Evolutionary conservation across 2,329 filamentous ascomycete species (phyloP), one percentile per base, ranked within the genome.

Genomic region (Pyrenophora teres): DNA sequence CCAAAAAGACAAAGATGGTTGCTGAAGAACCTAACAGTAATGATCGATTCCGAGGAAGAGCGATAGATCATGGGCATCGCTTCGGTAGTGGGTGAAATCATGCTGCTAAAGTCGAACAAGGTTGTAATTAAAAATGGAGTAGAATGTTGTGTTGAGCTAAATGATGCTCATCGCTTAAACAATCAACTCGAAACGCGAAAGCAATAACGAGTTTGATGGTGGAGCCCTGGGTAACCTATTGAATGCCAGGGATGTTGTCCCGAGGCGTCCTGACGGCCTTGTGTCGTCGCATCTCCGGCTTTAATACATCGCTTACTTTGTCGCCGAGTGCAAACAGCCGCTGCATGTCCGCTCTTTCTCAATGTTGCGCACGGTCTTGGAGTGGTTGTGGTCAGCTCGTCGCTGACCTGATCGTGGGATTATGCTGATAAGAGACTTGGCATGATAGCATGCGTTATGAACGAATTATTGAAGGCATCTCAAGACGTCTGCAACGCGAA

Each of bases 371-470:
- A 21, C 19, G 19, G 19, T 21, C 3, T 21, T 21, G 19, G 5
- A 21, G 19, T 21, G 19, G 19, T 21, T 3, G 19, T 21, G 19
- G 19, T 21, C 15, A 15, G 15, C 15, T 15, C 15, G 15, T 15
- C 15, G 15, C 15, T 15, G 15, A 21, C 19, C 19, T 21, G 19
- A 21, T 21, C 19, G 3, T 21, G 19, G 19, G 19, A 21, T 21
- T 21, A 5, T 21, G 3, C 3, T 1, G 25, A 31, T 15, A 39
- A 38, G 42, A 47, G 36, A 52, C 50, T 53, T 46, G 50, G 42
- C 41, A 56, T 53, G 41, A 56, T 40, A 27, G 47, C 50, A 53
- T 52, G 27, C 32, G 19, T 31, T 18, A 46, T 13, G 31, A 47
- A 38, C 23, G 23, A 25, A 8, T 25, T 6, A 8, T 9, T 25